Percentiles rank a stretch among this genome's conserved stretches.
phyloP scores from a whole-genome alignment of 2,329 filamentous ascomycete genomes.

The Phaeoacremonium minimum region DNA sequence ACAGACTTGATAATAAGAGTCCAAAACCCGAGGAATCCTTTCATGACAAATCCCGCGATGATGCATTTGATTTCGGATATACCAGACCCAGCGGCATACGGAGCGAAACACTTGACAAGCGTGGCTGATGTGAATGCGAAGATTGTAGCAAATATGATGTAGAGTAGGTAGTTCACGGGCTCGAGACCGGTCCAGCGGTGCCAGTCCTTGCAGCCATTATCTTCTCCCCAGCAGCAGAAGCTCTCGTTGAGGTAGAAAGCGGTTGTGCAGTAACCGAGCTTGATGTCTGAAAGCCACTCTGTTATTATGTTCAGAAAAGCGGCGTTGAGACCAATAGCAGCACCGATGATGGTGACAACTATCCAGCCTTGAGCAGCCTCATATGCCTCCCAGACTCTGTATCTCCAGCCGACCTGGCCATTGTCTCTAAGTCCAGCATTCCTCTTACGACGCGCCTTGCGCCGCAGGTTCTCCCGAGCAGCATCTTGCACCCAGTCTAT shows the following conservation, averaged over 20 bases:
- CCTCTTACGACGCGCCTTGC: constrained; percentile 70
- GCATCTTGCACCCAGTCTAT: constrained; percentile 99
- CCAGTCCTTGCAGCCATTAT: constrained; percentile 85
- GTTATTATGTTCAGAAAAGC: constrained; percentile 92
- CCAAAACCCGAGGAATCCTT: constrained; percentile 89
- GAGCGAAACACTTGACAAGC: constrained; percentile 86
- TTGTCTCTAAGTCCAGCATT: constrained; percentile 69
- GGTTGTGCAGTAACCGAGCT: constrained; percentile 91
- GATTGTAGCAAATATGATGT: constrained; percentile 75
- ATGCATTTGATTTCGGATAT: constrained; percentile 99
- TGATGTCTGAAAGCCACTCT: constrained; percentile 95
- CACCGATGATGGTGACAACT: constrained; percentile 87
- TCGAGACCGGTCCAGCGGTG: constrained; percentile 78
- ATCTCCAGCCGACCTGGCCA: constrained; percentile 70
- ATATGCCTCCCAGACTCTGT: constrained; percentile 79
- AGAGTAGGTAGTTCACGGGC: constrained; percentile 79
- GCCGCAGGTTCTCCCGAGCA: constrained; percentile 78
- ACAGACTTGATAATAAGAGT: constrained; percentile 94
- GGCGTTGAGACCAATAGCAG: constrained; percentile 90
- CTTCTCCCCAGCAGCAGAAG: constrained; percentile 97
- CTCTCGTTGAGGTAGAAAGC: constrained; percentile 96
- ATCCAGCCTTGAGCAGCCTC: constrained; percentile 98
- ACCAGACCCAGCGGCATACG: constrained; percentile 92
- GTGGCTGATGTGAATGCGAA: constrained; percentile 81
- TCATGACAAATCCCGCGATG: constrained; percentile 98